phyloP scores from a whole-genome alignment of 257 asterid genomes.

The Petunia axillaris region DNA sequence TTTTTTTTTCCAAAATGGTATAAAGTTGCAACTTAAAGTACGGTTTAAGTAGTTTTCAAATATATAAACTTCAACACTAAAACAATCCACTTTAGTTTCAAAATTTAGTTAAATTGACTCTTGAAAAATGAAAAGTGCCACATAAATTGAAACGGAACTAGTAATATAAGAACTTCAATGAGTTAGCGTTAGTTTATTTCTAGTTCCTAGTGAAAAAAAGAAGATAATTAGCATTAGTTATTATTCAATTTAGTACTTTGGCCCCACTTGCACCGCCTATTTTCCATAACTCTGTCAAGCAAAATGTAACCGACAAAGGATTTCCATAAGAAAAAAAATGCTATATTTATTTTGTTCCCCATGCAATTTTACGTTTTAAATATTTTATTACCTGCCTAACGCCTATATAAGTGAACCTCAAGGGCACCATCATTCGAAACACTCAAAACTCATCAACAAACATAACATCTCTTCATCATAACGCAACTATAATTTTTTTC shows the following conservation, averaged over 20 bases:
- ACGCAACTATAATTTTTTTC: neutral
- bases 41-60: too few relatives aligned
- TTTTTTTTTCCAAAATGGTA: too few relatives aligned
- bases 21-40: too few relatives aligned
- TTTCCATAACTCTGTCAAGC: neutral
- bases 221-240: too few relatives aligned
- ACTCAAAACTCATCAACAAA: neutral
- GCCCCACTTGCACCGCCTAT: neutral
- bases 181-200: neutral
- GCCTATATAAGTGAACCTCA: conserved; percentile 8
- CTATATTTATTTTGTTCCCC: neutral
- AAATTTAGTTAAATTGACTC: too few relatives aligned
- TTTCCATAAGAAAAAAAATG: too few relatives aligned
- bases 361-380: neutral
- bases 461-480: neutral
- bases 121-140: too few relatives aligned
- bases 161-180: neutral
- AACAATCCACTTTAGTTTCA: too few relatives aligned
- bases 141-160: too few relatives aligned
- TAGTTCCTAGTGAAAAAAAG: too few relatives aligned
- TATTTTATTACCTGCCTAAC: neutral
- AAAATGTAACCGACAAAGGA: neutral
- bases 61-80: too few relatives aligned
- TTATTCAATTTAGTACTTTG: neutral
- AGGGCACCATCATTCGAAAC: neutral